phyloP scores from a whole-genome alignment of 208 protist species.

The Crithidia bombi region DNA sequence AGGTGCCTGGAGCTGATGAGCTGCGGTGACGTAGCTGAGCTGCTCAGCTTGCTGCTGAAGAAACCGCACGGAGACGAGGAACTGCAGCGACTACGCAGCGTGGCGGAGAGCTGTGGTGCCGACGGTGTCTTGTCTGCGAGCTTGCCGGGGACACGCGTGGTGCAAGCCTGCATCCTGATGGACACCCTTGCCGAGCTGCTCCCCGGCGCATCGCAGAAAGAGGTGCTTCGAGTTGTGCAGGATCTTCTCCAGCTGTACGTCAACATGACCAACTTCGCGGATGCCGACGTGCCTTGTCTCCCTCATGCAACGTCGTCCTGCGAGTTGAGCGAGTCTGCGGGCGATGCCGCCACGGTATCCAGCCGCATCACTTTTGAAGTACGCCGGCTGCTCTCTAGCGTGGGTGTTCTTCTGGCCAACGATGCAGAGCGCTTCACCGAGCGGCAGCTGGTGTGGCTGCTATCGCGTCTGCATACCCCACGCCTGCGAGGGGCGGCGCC shows the following conservation, averaged over 20 bases:
- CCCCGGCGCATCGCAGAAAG: conserved; percentile 22
- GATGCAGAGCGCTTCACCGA: conserved; percentile 27
- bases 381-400: conserved; percentile 29
- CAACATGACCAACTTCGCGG: background rate
- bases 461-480: conserved; percentile 31
- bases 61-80: background rate
- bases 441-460: conserved; percentile 22
- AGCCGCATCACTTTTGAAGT: conserved; percentile 7
- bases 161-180: conserved; percentile 15
- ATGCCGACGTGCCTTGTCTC: background rate
- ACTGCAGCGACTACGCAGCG: background rate
- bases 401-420: conserved; percentile 32
- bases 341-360: too few relatives aligned
- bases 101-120: too few relatives aligned
- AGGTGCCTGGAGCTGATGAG: conserved; percentile 27
- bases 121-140: too few relatives aligned
- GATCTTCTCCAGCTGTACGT: conserved; percentile 29
- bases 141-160: too few relatives aligned
- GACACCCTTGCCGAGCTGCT: conserved; percentile 35
- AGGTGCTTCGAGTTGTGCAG: conserved; percentile 27
- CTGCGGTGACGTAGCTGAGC: conserved; percentile 24
- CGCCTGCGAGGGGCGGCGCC: background rate
- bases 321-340: too few relatives aligned
- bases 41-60: conserved; percentile 19
- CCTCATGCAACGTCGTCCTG: background rate